phyloP scores from a whole-genome alignment of 352 stramenopile species.

The Saprolegnia diclina region DNA sequence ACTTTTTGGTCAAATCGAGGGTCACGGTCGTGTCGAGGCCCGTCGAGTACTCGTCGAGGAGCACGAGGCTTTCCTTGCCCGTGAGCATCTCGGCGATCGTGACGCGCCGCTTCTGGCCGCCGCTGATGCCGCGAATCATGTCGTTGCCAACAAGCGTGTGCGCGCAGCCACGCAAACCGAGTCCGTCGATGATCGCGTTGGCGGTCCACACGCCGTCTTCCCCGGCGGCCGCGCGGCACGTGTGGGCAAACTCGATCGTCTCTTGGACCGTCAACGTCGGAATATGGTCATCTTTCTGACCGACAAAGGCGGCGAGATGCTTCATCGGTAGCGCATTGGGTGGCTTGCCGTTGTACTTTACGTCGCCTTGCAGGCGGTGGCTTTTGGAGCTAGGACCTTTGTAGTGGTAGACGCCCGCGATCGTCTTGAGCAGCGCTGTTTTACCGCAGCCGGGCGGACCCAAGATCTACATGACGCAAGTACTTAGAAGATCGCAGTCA shows the following conservation, averaged over 20 bases:
- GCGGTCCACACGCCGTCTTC: conserved; percentile 18
- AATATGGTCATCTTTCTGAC: conserved; percentile 31
- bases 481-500: neutral
- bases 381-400: neutral
- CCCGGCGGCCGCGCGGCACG: conserved; percentile 17
- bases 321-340: neutral
- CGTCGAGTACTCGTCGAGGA: conserved; percentile 27
- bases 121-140: conserved; percentile 27
- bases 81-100: conserved; percentile 26
- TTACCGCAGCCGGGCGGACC: conserved; percentile 17
- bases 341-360: conserved; percentile 17
- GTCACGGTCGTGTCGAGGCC: conserved; percentile 33
- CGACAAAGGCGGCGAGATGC: conserved; percentile 24
- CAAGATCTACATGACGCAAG: neutral
- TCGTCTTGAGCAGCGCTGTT: conserved; percentile 17
- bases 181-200: conserved; percentile 46
- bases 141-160: conserved; percentile 25
- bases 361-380: neutral
- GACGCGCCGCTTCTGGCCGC: conserved; percentile 14
- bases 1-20: conserved; percentile 37
- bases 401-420: conserved; percentile 24
- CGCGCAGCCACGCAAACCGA: conserved; percentile 32
- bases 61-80: conserved; percentile 8
- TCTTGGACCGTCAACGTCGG: conserved; percentile 30
- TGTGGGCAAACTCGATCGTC: conserved; percentile 32